Conservation (phyloP, 257 asterid genomes). For the Galeopsis tetrahit region DNA sequence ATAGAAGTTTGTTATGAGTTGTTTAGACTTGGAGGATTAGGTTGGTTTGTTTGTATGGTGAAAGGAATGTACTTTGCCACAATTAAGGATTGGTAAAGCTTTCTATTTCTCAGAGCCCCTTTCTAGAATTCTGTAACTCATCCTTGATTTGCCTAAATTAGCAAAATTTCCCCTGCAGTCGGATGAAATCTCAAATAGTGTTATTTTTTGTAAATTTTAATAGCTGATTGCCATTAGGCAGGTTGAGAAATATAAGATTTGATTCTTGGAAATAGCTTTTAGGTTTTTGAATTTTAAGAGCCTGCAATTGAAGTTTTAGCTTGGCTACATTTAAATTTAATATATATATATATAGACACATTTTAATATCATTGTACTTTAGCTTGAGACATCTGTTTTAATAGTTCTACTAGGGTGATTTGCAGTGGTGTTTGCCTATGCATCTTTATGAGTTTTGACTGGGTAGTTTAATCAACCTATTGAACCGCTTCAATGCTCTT, state of each 20-base stretch:
- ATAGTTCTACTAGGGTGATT: slow-evolving; percentile 19
- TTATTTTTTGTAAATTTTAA: background rate
- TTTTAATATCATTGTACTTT: background rate
- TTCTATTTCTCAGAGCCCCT: background rate
- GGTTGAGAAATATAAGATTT: slow-evolving; percentile 1
- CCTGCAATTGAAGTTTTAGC: slow-evolving; percentile 1
- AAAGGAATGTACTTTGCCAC: background rate
- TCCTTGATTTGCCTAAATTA: background rate
- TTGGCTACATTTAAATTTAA: background rate
- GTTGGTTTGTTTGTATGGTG: slow-evolving; percentile 9
- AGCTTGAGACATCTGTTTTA: background rate
- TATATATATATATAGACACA: too few relatives aligned
- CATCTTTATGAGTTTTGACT: slow-evolving; percentile 18
- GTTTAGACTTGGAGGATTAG: slow-evolving; percentile 10
- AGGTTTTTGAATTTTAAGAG: background rate
- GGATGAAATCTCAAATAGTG: background rate
- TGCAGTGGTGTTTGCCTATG: slow-evolving; percentile 8
- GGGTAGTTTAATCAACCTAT: background rate
- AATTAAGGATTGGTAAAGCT: background rate
- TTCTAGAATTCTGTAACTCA: background rate
- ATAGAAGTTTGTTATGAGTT: background rate
- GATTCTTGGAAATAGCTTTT: background rate
- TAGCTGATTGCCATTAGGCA: background rate
- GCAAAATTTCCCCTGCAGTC: background rate
- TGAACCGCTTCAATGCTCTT: background rate